phyloP scores from a whole-genome alignment of 1,284 basidiomycete genomes.

The Apiotrichum mycotoxinovorans region DNA sequence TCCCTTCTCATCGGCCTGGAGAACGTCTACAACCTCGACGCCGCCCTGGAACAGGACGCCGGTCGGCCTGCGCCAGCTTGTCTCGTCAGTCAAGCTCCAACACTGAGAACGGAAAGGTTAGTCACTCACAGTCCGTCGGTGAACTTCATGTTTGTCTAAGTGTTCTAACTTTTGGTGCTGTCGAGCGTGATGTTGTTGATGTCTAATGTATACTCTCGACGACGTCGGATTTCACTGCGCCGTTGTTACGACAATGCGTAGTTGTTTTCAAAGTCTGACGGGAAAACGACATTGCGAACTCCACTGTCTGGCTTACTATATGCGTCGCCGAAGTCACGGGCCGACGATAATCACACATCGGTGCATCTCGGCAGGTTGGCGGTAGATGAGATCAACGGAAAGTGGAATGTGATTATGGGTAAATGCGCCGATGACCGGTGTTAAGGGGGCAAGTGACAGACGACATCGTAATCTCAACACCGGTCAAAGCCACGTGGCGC shows the following conservation, averaged over 20 bases:
- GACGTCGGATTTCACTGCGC: neutral
- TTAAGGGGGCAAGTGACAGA: no score
- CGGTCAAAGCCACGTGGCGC: no score
- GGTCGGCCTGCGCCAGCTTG: slow-evolving; percentile 34
- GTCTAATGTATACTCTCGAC: neutral
- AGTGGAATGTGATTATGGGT: no score
- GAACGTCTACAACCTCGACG: slow-evolving; percentile 54
- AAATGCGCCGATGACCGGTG: no score
- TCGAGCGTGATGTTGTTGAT: neutral
- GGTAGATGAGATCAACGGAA: neutral
- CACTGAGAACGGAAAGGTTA: no score
- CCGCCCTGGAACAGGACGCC: slow-evolving; percentile 56
- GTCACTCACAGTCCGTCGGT: slow-evolving; percentile 57
- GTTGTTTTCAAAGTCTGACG: neutral
- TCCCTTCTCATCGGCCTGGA: slow-evolving; percentile 50
- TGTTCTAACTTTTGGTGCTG: neutral
- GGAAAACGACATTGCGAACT: neutral
- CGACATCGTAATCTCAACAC: no score
- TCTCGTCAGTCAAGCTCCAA: neutral
- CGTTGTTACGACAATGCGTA: neutral
- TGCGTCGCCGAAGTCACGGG: neutral
- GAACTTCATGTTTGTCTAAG: slow-evolving; percentile 37
- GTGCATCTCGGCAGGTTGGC: neutral
- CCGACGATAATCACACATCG: neutral
- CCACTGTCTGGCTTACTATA: neutral